phyloP scores from a whole-genome alignment of 768 basidiomycete genomes.

The Solioccasus polychromus region DNA sequence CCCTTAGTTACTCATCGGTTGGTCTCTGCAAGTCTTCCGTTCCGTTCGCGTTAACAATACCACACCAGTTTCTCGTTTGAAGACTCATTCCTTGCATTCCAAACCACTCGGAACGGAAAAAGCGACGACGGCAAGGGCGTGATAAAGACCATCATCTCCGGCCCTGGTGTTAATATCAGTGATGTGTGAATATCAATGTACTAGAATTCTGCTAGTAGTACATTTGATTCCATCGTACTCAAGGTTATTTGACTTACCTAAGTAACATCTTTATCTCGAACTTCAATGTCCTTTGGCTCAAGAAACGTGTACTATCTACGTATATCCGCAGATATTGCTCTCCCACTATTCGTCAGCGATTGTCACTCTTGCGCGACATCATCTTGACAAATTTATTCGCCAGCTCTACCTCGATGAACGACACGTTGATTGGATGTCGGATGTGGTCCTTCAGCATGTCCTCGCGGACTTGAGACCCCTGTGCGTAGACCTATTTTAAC shows the following conservation, averaged over 20 bases:
- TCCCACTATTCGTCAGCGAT: conserved; percentile 73
- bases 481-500: conserved; percentile 34
- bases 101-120: conserved; percentile 75
- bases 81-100: conserved; percentile 77
- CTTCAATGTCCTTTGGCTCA: conserved; percentile 58
- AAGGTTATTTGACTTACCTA: not conserved
- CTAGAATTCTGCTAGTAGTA: too few species aligned
- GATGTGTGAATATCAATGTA: conserved; percentile 35
- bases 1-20: conserved; percentile 88
- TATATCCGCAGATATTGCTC: conserved; percentile 63
- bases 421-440: conserved; percentile 91
- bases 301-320: conserved; percentile 84
- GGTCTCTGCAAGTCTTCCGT: conserved; percentile 11
- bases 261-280: not conserved
- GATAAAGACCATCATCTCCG: conserved; percentile 88
- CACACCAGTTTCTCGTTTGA: conserved; percentile 68
- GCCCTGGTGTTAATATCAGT: conserved; percentile 58
- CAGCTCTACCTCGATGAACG: conserved; percentile 86
- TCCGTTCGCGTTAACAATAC: not conserved
- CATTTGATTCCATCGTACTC: too few species aligned
- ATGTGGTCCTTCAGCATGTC: conserved; percentile 73
- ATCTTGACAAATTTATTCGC: conserved; percentile 6
- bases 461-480: conserved; percentile 74
- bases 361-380: not conserved
- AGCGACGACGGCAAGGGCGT: conserved; percentile 83